Conservation (phyloP, 2,329 filamentous ascomycete genomes). For the Colletotrichum chrysophilum region DNA sequence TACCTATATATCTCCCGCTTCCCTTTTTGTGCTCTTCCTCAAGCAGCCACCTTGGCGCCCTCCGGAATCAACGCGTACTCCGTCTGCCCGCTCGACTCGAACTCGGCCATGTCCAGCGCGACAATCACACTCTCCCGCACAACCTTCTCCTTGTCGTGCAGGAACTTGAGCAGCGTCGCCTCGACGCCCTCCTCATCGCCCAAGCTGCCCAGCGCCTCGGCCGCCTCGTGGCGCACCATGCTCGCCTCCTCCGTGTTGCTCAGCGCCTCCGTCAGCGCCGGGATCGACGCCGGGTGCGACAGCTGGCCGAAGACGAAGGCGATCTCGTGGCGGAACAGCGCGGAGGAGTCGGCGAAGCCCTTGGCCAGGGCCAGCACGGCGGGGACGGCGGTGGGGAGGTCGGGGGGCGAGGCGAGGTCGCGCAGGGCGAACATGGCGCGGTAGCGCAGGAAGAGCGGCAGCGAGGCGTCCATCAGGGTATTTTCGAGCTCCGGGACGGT, state of each 20-base stretch:
- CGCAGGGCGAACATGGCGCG: constrained; percentile 97
- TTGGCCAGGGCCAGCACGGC: constrained; percentile 85
- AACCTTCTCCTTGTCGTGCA: constrained; percentile 90
- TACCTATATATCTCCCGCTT: constrained; percentile 12
- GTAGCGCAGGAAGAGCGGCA: constrained; percentile 90
- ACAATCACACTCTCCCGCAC: constrained; percentile 95
- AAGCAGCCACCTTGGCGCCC: constrained; percentile 46
- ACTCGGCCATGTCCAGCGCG: constrained; percentile 97
- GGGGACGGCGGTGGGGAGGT: constrained; percentile 86
- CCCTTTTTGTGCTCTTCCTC: constrained; percentile 12
- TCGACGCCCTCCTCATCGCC: constrained; percentile 95
- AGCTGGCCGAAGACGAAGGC: constrained; percentile 98
- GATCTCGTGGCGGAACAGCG: constrained; percentile 96
- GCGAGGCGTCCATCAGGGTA: constrained; percentile 77
- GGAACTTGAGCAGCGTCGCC: constrained; percentile 79
- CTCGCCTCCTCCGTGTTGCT: constrained; percentile 82
- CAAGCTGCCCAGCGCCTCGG: constrained; percentile 91
- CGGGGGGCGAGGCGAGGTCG: constrained; percentile 91
- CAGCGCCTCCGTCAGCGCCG: constrained; percentile 79
- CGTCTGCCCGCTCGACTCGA: constrained; percentile 84
- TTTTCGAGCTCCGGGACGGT: constrained; percentile 78
- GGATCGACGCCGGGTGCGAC: constrained; percentile 95
- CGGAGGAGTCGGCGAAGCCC: constrained; percentile 84
- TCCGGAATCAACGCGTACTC: constrained; percentile 94
- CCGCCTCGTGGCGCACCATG: constrained; percentile 98